phyloP scores from a whole-genome alignment of 148 eudicot genomes.

The Dianthus caryophyllus region DNA sequence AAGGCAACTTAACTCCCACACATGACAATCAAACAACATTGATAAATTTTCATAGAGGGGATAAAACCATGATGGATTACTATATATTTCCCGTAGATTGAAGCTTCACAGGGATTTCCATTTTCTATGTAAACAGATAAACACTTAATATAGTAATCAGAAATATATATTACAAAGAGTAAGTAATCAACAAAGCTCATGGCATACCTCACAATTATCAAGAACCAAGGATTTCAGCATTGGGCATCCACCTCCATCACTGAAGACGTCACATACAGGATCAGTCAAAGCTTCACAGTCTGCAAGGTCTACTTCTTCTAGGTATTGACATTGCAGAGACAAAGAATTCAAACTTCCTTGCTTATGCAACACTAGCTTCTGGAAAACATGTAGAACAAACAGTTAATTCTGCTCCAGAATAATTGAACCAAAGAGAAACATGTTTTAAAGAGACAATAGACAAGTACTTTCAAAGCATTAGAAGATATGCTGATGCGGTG shows the following conservation, averaged over 20 bases:
- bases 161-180: background rate
- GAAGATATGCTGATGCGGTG: slow-evolving; percentile 72
- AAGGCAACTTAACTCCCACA: background rate
- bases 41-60: background rate
- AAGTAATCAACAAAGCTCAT: background rate
- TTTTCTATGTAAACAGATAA: background rate
- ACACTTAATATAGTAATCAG: background rate
- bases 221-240: slow-evolving; percentile 67
- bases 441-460: background rate
- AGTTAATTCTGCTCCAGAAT: background rate
- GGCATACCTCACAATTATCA: slow-evolving; percentile 86
- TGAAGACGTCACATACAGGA: slow-evolving; percentile 77
- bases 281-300: slow-evolving; percentile 88
- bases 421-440: background rate
- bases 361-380: slow-evolving; percentile 87
- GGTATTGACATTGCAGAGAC: slow-evolving; percentile 59
- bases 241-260: slow-evolving; percentile 91
- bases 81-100: background rate
- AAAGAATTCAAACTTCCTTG: slow-evolving; percentile 85
- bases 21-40: background rate
- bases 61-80: background rate
- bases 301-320: slow-evolving; percentile 88
- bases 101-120: background rate
- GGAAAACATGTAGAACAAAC: slow-evolving; percentile 21
- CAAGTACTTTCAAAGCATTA: slow-evolving; percentile 55